Evolutionary conservation across 2,329 filamentous ascomycete genomes (phyloP).

Genomic region (Claviceps lovelessii): DNA sequence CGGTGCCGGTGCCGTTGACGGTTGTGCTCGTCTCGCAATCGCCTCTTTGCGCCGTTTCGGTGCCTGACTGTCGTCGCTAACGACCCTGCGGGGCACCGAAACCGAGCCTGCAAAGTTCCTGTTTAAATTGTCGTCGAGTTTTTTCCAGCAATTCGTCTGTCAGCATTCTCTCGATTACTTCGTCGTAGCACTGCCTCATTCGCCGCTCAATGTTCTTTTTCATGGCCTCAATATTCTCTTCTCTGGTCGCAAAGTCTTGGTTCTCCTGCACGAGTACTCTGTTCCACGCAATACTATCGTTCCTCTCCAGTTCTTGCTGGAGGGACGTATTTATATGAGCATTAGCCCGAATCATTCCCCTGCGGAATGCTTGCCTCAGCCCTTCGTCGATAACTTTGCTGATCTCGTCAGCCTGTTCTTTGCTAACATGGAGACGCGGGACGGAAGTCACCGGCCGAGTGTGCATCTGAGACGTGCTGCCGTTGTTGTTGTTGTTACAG

Average conservation of each 20-base stretch:
- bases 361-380: background rate
- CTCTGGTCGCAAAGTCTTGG: background rate
- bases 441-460: background rate
- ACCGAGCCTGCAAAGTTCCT: background rate
- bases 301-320: background rate
- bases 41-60: background rate
- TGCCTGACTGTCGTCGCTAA: background rate
- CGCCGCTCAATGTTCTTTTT: background rate
- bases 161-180: background rate
- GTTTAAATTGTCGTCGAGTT: background rate
- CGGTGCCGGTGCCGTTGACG: no score
- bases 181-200: background rate
- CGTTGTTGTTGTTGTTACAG: background rate
- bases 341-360: background rate
- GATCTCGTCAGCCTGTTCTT: background rate
- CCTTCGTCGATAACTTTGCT: background rate
- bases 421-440: background rate
- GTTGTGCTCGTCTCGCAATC: background rate
- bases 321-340: background rate
- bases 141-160: background rate
- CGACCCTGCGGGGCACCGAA: background rate
- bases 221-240: background rate
- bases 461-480: background rate
- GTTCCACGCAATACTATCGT: background rate
- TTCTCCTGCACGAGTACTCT: background rate